Base-by-base conservation (phyloP, 495 filamentous ascomycete species). In the Cercophora scortea region DNA sequence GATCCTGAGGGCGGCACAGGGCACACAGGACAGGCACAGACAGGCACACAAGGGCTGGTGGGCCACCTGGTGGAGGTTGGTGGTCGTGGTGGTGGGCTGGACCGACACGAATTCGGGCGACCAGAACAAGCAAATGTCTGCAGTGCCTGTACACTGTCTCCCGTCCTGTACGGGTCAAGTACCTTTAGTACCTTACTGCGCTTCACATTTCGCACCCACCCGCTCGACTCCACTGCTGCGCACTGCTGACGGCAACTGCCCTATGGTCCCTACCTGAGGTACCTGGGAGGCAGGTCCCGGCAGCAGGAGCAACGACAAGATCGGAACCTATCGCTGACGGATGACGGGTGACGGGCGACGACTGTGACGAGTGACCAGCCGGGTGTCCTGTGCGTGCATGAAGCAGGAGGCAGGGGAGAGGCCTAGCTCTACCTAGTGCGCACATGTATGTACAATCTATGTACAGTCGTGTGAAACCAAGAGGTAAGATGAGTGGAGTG, bases 1-100 rank as follows among this genome's bases (percentile, higher is more conserved):
- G 58, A 60, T 59, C 51, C 25, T 51, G 42, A 53, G 48, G 42
- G 58, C 57, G 62, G 57, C 54, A 62, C 57, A 53, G 62, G n/a
- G n/a, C 38, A 50, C 54, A 61, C 62, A 60, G 62, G 60, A 44
- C 51, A 48, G 48, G 43, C 42, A 44, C 42, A 17, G 10, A 45
- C n/a, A 45, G 17, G 10, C 17, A 18, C 13, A 45, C 25, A 15
- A 17, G 16, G n/a, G 41, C 43, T 13, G 17, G 43, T 17, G 8
- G 17, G 17, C 17, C 25, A 5, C 2, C 25, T 25, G 25, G 25
- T 25, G 25, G 25, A 25, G 25, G 25, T 25, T 5, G 25, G 25
- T 19, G 25, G 17, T 6, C 13, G 13, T n/a, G 43, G 17, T 32
- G 9, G 16, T 18, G 6, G 18, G 5, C 54, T 56, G 50, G 54